phyloP scores from a whole-genome alignment of 352 stramenopile species.

The Phytophthora macrochlamydospora region DNA sequence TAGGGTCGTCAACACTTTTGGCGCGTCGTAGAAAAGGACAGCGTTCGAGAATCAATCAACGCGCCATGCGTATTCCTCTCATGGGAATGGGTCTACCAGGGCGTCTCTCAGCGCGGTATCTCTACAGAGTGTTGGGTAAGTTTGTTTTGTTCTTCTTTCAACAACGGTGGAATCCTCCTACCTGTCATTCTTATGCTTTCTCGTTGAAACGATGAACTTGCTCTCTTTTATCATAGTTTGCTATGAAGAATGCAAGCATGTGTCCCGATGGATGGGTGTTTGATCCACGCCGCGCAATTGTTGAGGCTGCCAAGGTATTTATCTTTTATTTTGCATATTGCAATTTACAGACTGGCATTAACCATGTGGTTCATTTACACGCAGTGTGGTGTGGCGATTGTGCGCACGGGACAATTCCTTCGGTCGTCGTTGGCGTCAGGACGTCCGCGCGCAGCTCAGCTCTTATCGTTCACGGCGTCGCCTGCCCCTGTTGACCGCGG shows the following conservation, averaged over 20 bases:
- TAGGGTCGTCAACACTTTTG: conserved; percentile 84
- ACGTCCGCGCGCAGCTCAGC: conserved; percentile 38
- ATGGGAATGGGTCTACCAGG: conserved; percentile 89
- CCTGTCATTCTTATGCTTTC: too few species aligned
- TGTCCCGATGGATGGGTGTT: conserved; percentile 70
- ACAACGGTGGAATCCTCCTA: too few species aligned
- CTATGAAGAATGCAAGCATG: conserved; percentile 82
- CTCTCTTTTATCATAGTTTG: conserved; percentile 45
- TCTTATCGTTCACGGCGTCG: conserved; percentile 56
- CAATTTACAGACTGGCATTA: conserved; percentile 1
- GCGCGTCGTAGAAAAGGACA: conserved; percentile 68
- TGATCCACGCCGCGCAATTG: conserved; percentile 71
- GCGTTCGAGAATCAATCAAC: conserved; percentile 37
- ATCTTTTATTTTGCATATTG: neutral
- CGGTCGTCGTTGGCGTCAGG: conserved; percentile 43
- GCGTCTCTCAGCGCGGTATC: conserved; percentile 79
- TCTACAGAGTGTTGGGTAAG: conserved; percentile 83
- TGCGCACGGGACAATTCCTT: conserved; percentile 78
- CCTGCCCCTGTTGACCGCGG: conserved; percentile 50
- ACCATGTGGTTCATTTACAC: neutral
- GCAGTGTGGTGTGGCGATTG: conserved; percentile 63
- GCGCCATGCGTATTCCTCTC: conserved; percentile 79
- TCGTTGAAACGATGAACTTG: too few species aligned
- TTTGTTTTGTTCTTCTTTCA: conserved; percentile 1
- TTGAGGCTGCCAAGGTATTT: conserved; percentile 73